Evolutionary conservation across 2,329 filamentous ascomycete species (phyloP), one percentile per base, ranked within the genome.

Genomic region (Aspergillus clavatus): DNA sequence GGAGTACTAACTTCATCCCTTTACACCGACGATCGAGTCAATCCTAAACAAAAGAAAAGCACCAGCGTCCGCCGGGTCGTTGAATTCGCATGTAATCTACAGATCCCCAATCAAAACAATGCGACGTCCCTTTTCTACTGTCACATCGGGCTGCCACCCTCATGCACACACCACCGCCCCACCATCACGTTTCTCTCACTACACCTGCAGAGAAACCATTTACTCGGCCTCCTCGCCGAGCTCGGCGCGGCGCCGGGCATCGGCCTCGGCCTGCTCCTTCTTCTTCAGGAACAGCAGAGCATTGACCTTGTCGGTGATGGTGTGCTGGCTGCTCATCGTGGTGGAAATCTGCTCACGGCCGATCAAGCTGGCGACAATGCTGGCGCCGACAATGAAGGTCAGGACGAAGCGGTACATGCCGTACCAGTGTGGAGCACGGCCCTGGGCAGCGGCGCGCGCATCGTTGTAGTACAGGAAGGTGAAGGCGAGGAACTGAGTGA

Each of bases 361-460:
- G 51, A 96, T 79, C 54, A 96, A 73, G 52, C 81, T 91, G 56
- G 88, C 72, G 33, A 93, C 82, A 55, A 96, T 91, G 51, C 86
- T 84, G 35, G 81, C 75, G 29, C 91, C 90, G 22, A 95, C 90
- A 49, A 96, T 79, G 65, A 90, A 91, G 2, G 91, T 96, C 57
- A 96, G 76, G 7, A 95, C 84, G 68, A 95, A 96, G 26, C 91
- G 87, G 73, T 96, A 96, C 40, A 83, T 86, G 48, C 77, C 79
- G 66, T 95, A 96, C 90, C 90, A 96, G 28, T 75, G 63, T 19
- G 90, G 90, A 2, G 85, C 83, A 84, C 87, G 93, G 54, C 89
- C 90, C 31, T 76, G 74, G 41, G 78, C 77, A 7, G 84, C 79
- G 11, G 88, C 88, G 22, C 83, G 79, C 6, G 85, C 76, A 63